Evolutionary conservation across 495 filamentous ascomycete species (phyloP).

Genomic region (Neurospora sp.): DNA sequence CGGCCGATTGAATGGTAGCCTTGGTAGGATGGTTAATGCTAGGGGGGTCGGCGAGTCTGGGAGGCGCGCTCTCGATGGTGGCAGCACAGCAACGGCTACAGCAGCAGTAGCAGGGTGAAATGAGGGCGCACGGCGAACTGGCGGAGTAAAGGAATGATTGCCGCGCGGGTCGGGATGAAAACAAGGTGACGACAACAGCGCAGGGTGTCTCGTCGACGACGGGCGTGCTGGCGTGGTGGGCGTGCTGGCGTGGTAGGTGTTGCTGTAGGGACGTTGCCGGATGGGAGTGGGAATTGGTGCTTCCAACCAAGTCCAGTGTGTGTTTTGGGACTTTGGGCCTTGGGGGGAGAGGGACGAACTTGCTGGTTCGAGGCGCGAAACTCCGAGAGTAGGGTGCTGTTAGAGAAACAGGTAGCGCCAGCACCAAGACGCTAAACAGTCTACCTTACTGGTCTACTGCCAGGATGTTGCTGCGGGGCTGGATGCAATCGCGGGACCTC

Average conservation of each 20-base stretch:
- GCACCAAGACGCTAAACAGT: not conserved
- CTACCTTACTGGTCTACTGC: not conserved
- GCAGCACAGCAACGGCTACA: not conserved
- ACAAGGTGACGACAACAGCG: not conserved
- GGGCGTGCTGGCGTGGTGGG: not conserved
- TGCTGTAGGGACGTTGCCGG: not conserved
- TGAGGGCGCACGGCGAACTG: not conserved
- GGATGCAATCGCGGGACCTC: not conserved
- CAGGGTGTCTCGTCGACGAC: not conserved
- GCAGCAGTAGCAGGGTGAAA: not conserved
- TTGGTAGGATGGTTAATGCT: not conserved
- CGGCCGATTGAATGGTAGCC: not conserved
- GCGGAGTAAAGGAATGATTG: not conserved
- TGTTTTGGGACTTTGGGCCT: not conserved
- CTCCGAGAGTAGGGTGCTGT: not conserved
- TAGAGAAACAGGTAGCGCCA: not conserved
- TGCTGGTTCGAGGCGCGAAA: not conserved
- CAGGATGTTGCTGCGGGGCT: not conserved
- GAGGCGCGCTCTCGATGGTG: not conserved
- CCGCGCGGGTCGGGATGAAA: not conserved
- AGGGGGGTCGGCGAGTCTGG: not conserved
- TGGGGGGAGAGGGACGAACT: not conserved
- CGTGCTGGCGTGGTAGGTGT: not conserved
- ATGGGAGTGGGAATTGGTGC: not conserved
- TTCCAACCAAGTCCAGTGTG: not conserved